Evolutionary conservation across 805 yeast genomes (phyloP).

Genomic region (Metschnikowia santaceciliae): DNA sequence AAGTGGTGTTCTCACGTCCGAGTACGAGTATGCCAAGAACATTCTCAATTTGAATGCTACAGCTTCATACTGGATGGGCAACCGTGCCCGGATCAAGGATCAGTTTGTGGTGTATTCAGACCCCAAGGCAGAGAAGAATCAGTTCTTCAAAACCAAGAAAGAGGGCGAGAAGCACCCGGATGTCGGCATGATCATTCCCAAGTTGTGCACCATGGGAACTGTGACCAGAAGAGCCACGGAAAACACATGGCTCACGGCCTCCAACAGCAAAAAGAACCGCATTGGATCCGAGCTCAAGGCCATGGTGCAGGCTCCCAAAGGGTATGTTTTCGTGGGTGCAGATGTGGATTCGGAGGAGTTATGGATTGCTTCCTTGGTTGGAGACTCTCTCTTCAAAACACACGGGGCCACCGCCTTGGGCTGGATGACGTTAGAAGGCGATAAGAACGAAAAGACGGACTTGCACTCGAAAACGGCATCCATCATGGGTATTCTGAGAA

Average conservation of each 20-base stretch:
- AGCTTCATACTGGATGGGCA: constrained; percentile 91
- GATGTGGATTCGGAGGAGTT: constrained; percentile 98
- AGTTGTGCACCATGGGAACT: constrained; percentile 90
- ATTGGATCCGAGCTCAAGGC: constrained; percentile 94
- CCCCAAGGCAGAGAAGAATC: constrained; percentile 16
- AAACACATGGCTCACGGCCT: constrained; percentile 95
- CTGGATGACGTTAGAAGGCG: constrained; percentile 99
- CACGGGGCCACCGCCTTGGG: constrained; percentile 98
- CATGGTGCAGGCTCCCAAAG: constrained; percentile 78
- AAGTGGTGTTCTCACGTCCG: constrained; percentile 66
- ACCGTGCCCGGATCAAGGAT: constrained; percentile 74
- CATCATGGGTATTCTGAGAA: constrained; percentile 82
- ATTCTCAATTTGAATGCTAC: constrained; percentile 74
- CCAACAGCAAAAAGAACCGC: constrained; percentile 81
- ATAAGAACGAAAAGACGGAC: constrained; percentile 88
- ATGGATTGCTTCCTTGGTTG: constrained; percentile 95
- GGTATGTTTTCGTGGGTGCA: constrained; percentile 93
- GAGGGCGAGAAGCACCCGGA: constrained; percentile 23
- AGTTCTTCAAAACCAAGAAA: constrained; percentile 25
- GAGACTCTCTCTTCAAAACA: constrained; percentile 81
- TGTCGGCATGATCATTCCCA: constrained; percentile 78
- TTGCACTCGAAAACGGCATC: constrained; percentile 90
- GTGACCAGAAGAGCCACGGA: constrained; percentile 95
- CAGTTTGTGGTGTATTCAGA: constrained; percentile 75
- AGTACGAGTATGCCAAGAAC: constrained; percentile 65